Conservation (phyloP, 2,329 filamentous ascomycete genomes). For the Pseudogymnoascus sp. region DNA sequence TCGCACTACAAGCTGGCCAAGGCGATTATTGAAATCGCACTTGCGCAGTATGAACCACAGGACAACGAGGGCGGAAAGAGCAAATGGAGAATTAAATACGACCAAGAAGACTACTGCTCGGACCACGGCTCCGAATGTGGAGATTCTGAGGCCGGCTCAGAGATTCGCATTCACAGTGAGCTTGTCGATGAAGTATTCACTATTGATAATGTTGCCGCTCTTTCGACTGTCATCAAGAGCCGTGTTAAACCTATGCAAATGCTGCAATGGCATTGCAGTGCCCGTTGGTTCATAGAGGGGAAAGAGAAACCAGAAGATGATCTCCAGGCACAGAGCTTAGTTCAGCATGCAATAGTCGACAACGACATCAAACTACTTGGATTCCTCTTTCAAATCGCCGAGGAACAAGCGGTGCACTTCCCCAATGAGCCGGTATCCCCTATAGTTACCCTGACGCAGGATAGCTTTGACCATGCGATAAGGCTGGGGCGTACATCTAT, state of each 20-base stretch:
- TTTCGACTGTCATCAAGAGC: conserved; percentile 62
- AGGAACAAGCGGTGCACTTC: conserved; percentile 21
- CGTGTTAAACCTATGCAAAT: conserved; percentile 47
- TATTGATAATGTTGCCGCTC: conserved; percentile 66
- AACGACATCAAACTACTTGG: conserved; percentile 24
- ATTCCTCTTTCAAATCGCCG: conserved; percentile 23
- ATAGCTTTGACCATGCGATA: conserved; percentile 40
- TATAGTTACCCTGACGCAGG: conserved; percentile 35
- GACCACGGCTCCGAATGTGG: conserved; percentile 18
- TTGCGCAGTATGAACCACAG: conserved; percentile 57
- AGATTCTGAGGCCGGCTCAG: conserved; percentile 30
- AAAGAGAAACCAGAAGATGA: neutral
- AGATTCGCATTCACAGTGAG: conserved; percentile 37
- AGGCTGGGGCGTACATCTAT: conserved; percentile 45
- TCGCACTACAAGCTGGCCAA: conserved; percentile 55
- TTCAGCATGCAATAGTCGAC: conserved; percentile 19
- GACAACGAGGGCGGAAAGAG: conserved; percentile 36
- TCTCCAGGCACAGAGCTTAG: conserved; percentile 6
- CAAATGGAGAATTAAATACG: conserved; percentile 38
- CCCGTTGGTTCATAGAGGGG: conserved; percentile 23
- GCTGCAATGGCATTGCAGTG: conserved; percentile 36
- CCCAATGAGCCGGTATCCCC: conserved; percentile 26
- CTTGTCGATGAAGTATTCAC: conserved; percentile 63
- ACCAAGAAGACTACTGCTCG: conserved; percentile 33
- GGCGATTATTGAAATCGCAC: conserved; percentile 61